Conservation (phyloP, 176 grass and related monocot species). For the Dactylis glomerata region DNA sequence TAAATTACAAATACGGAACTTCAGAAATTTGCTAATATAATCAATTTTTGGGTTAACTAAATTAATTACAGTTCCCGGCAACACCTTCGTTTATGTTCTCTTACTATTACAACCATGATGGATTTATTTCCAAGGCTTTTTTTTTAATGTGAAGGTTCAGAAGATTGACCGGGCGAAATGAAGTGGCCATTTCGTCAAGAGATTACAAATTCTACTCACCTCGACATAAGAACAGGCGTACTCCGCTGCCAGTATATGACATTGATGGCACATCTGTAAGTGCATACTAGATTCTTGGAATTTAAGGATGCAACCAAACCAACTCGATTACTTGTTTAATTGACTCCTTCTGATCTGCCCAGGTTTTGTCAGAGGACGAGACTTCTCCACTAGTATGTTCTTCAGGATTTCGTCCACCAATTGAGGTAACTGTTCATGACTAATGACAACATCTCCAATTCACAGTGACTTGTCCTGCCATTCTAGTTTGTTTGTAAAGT, state of each 20-base stretch:
- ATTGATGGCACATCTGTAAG: constrained; percentile 60
- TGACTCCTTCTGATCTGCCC: constrained; percentile 12
- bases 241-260: constrained; percentile 49
- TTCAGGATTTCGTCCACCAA: constrained; percentile 57
- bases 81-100: neutral
- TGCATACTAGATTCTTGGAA: constrained; percentile 17
- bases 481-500: neutral
- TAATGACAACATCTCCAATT: neutral
- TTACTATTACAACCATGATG: neutral
- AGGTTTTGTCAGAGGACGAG: constrained; percentile 62
- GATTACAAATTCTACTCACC: constrained; percentile 97
- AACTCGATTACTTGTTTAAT: neutral
- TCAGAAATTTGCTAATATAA: neutral
- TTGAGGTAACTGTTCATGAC: constrained; percentile 52
- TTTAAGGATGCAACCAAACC: constrained; percentile 3
- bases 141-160: constrained; percentile 59
- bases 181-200: constrained; percentile 60
- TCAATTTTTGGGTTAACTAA: neutral
- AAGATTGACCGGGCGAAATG: constrained; percentile 73
- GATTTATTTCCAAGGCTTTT: neutral
- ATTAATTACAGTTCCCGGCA: neutral
- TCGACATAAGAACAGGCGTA: constrained; percentile 69
- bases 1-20: neutral
- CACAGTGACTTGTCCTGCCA: constrained; percentile 9
- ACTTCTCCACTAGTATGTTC: constrained; percentile 63